These are phyloP conservation scores for Saturnispora kantuleensis DNA, from an alignment of 805 yeast species.

Conservation along the genomic window DNA sequence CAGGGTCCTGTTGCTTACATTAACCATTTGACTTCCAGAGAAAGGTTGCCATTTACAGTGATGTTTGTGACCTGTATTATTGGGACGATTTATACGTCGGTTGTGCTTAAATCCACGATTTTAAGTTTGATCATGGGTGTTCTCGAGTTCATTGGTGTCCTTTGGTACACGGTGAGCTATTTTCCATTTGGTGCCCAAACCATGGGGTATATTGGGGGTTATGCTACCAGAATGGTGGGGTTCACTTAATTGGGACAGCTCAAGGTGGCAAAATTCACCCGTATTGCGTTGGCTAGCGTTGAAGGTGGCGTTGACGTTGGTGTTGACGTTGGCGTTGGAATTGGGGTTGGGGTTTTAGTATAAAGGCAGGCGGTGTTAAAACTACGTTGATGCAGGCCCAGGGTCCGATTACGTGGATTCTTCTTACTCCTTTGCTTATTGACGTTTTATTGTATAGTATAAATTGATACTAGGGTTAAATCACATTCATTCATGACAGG, in stretches of 20 bases:
- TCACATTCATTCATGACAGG: too few relatives aligned
- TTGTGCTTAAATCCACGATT: constrained; percentile 59
- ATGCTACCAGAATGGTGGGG: constrained; percentile 34
- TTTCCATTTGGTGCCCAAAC: constrained; percentile 94
- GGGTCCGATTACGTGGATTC: background rate
- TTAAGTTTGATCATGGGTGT: constrained; percentile 68
- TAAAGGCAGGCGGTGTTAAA: too few relatives aligned
- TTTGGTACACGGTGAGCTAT: constrained; percentile 83
- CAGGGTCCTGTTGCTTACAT: constrained; percentile 87
- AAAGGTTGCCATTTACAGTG: constrained; percentile 68
- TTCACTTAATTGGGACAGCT: constrained; percentile 7
- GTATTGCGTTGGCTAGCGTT: too few relatives aligned
- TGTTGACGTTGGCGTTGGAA: too few relatives aligned
- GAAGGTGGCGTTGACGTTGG: too few relatives aligned
- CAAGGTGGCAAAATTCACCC: too few relatives aligned
- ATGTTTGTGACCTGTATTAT: constrained; percentile 76
- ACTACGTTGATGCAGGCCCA: too few relatives aligned
- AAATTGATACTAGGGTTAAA: too few relatives aligned
- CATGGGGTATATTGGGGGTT: constrained; percentile 31
- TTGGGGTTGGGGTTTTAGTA: too few relatives aligned
- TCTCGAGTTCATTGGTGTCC: constrained; percentile 74
- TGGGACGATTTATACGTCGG: constrained; percentile 69
- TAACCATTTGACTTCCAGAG: constrained; percentile 62
- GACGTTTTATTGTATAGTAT: too few relatives aligned
- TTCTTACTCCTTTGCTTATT: background rate